Evolutionary conservation across 208 protist genomes (phyloP), one percentile per base, ranked within the genome.

Genomic region (Crithidia brevicula): DNA sequence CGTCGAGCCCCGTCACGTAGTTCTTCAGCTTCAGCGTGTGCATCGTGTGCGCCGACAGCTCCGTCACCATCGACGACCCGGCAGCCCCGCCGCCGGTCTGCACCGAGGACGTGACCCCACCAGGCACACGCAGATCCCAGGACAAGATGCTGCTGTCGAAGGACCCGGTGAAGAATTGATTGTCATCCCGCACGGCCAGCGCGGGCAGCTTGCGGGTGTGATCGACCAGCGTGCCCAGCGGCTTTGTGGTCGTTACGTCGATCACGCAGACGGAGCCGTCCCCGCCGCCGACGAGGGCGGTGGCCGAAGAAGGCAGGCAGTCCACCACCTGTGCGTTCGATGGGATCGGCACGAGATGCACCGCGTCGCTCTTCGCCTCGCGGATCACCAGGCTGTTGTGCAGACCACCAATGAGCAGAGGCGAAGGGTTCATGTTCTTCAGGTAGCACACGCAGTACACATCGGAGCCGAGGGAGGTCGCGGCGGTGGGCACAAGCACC

Each of bases 121-220:
- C 74, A 1, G 83, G 78, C 57, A 79, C 73, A 11, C 89, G 84
- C 54, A 88, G 69, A 69, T 95, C 90, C 85, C 90, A 95, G 15
- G 77, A 90, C n/a, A 87, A 72, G 64, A 95, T 88, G 51, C 59
- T 87, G 60, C 83, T 85, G 58, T 95, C 90, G 68, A 93, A 93
- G 38, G 77, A 79, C 18, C 90, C 90, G 4, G 84, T 92, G 65
- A 95, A 93, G 58, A 92, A 93, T 42, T 91, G 81, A 34, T 85
- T 80, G 50, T 85, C 74, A 34, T 92, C 83, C 4, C 81, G 79
- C 27, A 93, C 78, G 33, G 90, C 74, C 30, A 95, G 73, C 9
- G 90, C 77, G n/a, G 90, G 83, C 15, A 93, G 60, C 80, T 95
- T 95, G 31, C 82, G 70, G 13, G 82, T 77, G 73, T 95, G 90